phyloP scores from a whole-genome alignment of 441 rosid species.

The Rhodomyrtus psidioides region DNA sequence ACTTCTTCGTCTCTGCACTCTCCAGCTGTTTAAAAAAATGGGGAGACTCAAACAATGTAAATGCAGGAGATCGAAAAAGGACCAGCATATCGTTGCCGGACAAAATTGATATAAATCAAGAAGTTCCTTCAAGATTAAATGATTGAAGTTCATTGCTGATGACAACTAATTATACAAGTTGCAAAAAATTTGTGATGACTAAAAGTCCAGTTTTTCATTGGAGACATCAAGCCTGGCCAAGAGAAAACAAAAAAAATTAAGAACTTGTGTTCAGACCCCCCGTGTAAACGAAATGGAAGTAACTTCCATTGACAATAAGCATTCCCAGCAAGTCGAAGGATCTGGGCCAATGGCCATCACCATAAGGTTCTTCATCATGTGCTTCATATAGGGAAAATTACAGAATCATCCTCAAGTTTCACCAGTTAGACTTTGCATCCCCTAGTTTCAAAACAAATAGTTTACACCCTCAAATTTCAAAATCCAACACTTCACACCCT shows the following conservation, averaged over 20 bases:
- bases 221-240: not conserved
- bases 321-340: not conserved
- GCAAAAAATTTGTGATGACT: not conserved
- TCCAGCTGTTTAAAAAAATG: constrained; percentile 51
- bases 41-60: not conserved
- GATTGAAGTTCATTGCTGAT: not conserved
- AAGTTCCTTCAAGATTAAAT: not conserved
- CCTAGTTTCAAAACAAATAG: not conserved
- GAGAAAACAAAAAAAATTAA: not conserved
- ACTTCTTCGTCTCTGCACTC: constrained; percentile 45
- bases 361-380: not conserved
- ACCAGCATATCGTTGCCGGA: not conserved
- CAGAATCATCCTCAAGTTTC: not conserved
- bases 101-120: not conserved
- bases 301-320: not conserved
- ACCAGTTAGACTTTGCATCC: not conserved
- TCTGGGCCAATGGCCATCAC: not conserved
- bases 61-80: not conserved
- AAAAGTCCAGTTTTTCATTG: not conserved
- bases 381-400: not conserved
- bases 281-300: not conserved
- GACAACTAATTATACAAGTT: not conserved
- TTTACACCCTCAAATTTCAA: not conserved
- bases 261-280: not conserved
- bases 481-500: not conserved